These are phyloP conservation scores for Diophrys sp. DNA, from an alignment of 73 alveolate species.

Conservation along the genomic window DNA sequence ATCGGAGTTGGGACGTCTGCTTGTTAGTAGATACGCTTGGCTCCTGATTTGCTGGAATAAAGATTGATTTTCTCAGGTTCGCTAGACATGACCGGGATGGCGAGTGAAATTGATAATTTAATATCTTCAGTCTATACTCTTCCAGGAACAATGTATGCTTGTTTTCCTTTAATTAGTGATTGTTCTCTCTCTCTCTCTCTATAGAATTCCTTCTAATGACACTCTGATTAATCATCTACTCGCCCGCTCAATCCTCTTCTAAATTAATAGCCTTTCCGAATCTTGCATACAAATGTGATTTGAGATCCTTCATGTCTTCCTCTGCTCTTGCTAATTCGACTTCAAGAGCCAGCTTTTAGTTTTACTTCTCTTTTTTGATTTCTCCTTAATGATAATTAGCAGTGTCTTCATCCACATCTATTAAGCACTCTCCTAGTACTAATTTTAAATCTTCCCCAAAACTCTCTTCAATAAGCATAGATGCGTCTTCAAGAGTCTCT, in stretches of 20 bases:
- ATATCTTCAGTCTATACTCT: conserved; percentile 45
- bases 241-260: conserved; percentile 68
- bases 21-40: conserved; percentile 56
- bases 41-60: conserved; percentile 58
- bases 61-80: conserved; percentile 50
- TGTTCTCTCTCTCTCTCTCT: conserved; percentile 53
- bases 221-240: too few relatives aligned
- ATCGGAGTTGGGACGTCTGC: conserved; percentile 66
- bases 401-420: conserved; percentile 58
- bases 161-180: conserved; percentile 38
- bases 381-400: conserved; percentile 53
- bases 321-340: conserved; percentile 38
- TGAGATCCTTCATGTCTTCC: conserved; percentile 53
- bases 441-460: conserved; percentile 53
- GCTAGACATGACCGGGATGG: conserved; percentile 60
- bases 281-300: conserved; percentile 57
- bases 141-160: conserved; percentile 67
- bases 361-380: conserved; percentile 43
- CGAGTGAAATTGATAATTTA: conserved; percentile 53
- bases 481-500: conserved; percentile 67
- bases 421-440: conserved; percentile 57
- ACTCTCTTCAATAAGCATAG: conserved; percentile 54
- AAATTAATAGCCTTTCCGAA: conserved; percentile 61
- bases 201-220: too few relatives aligned
- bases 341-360: conserved; percentile 26